Evolutionary conservation across 768 basidiomycete genomes (phyloP), one percentile per base, ranked within the genome.

Genomic region (Mycena maculata): DNA sequence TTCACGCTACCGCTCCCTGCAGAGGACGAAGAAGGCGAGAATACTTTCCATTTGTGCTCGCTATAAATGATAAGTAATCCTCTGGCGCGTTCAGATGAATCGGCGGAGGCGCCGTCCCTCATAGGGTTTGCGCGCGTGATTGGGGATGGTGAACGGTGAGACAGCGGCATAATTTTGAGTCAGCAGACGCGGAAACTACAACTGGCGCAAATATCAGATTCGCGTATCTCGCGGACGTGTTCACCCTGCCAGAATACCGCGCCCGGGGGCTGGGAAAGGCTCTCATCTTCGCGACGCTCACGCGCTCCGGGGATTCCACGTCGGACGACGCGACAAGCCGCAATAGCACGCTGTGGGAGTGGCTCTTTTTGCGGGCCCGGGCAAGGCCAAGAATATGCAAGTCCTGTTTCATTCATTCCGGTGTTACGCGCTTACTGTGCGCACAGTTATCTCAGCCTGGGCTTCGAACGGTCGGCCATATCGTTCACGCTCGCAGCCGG

Each of bases 221-320:
- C 42, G 62, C 62, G 25, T 63, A 56, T 49, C 53, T 63, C 2
- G 62, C 54, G 23, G 62, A 63, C 30, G 54, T 63, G 18, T 63
- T 63, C 30, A 25, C 30, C 4, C 44, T 63, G 6, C 62, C 62
- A 11, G 62, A 54, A 18, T 56, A 48, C 23, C 30, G 62, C 11
- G 45, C 31, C 7, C 11, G n/a, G n/a, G 62, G 62, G 13, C 30
- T 63, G 3, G 62, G 62, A 5, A 55, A 57, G 36, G 27, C 10
- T 0, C 15, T 49, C 4, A 23, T 63, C 23, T 36, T 63, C 31
- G 55, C 28, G 33, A 47, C 62, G 15, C 33, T 56, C 11, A 47
- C 8, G 9, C 16, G 49, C 4, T 56, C 54, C 13, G 54, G 53
- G 16, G 47, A 63, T 54, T 54, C 54, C 3, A 10, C 42, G 27